Conservation (phyloP, 2,329 filamentous ascomycete species). For the Trichoderma breve region DNA sequence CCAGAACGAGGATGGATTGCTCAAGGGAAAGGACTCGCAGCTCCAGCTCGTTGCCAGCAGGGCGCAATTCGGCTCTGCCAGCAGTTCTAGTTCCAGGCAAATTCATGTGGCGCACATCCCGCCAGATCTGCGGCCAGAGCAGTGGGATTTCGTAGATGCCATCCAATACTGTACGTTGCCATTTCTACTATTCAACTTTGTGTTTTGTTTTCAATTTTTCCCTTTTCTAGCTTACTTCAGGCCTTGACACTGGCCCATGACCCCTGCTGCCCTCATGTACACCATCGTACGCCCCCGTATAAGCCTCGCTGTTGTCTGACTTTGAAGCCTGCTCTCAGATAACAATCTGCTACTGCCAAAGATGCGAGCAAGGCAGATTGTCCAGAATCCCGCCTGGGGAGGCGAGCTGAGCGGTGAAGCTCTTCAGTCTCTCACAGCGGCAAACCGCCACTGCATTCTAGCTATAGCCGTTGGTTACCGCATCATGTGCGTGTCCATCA, state of each 20-base stretch:
- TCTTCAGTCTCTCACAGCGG: constrained; percentile 1
- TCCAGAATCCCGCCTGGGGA: constrained; percentile 2
- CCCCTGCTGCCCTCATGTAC: neutral
- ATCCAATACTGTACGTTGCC: constrained; percentile 13
- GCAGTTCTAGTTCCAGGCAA: neutral
- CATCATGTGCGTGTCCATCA: constrained; percentile 15
- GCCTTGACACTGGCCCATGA: neutral
- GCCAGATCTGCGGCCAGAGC: constrained; percentile 14
- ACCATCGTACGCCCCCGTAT: neutral
- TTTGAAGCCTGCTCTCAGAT: neutral
- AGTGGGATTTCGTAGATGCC: constrained; percentile 15
- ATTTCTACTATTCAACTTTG: neutral
- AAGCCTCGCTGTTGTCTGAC: neutral
- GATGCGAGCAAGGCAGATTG: constrained; percentile 3
- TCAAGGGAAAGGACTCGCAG: neutral
- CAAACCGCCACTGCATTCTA: constrained; percentile 12
- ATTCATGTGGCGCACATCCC: constrained; percentile 1
- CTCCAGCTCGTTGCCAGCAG: constrained; percentile 1
- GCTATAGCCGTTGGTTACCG: constrained; percentile 15
- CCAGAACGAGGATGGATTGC: neutral
- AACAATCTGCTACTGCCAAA: constrained; percentile 9
- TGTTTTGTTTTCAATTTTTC: neutral
- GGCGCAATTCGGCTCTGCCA: neutral
- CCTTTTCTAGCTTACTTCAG: neutral
- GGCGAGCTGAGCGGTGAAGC: neutral